Conservation (phyloP, 306 rosid genomes). For the Quercus aquifolioides region DNA sequence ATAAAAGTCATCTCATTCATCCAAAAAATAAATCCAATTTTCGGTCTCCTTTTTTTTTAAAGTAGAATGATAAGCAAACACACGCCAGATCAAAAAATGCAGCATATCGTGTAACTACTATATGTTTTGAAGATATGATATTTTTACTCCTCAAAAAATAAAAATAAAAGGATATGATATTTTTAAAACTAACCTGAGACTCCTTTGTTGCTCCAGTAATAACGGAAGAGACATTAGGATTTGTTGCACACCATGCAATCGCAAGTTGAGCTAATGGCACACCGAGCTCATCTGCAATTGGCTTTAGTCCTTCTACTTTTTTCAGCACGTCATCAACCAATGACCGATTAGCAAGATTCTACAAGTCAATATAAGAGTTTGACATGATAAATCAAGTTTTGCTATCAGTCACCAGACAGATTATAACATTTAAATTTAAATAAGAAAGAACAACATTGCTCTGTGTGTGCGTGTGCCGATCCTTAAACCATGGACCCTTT, state of each 20-base stretch:
- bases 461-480: too few relatives aligned
- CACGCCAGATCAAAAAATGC: background rate
- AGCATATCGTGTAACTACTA: background rate
- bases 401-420: too few relatives aligned
- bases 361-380: slow-evolving; percentile 17
- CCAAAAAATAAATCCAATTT: background rate
- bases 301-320: slow-evolving; percentile 87
- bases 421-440: too few relatives aligned
- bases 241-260: slow-evolving; percentile 96
- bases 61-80: background rate
- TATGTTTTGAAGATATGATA: background rate
- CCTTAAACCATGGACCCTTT: background rate
- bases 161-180: background rate
- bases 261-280: slow-evolving; percentile 88
- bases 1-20: too few relatives aligned
- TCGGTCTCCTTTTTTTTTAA: background rate
- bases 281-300: slow-evolving; percentile 92
- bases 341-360: slow-evolving; percentile 89
- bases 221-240: slow-evolving; percentile 94
- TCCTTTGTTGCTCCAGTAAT: slow-evolving; percentile 97
- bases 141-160: too few relatives aligned
- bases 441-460: too few relatives aligned
- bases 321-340: slow-evolving; percentile 76
- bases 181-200: slow-evolving; percentile 74
- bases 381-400: background rate